A percentile compares a stretch with the other conserved stretches of the same genome.
Evolutionary conservation across 495 filamentous ascomycete species (phyloP).

Genomic region (Parmelia sp.): DNA sequence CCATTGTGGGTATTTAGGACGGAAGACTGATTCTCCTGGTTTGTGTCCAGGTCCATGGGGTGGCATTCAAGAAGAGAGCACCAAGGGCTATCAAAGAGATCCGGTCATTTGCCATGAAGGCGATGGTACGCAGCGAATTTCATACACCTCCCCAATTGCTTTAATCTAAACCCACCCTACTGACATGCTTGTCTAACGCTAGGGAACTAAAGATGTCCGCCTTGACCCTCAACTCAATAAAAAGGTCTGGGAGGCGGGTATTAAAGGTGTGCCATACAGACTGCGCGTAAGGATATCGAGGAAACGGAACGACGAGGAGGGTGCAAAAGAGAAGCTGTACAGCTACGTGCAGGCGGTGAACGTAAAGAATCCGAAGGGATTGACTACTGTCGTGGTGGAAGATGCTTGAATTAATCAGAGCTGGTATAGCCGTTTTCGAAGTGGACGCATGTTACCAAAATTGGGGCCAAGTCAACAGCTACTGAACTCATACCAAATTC

Average conservation of each 20-base stretch:
- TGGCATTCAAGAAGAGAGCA: slow-evolving; percentile 99
- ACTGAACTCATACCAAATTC: too few species aligned
- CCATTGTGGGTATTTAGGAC: slow-evolving; percentile 48
- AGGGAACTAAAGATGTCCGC: slow-evolving; percentile 97
- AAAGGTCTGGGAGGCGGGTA: slow-evolving; percentile 99
- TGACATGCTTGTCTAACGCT: slow-evolving; percentile 14
- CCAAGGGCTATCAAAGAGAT: slow-evolving; percentile 99
- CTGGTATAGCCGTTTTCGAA: neutral
- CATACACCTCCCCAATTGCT: neutral
- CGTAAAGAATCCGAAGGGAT: slow-evolving; percentile 97
- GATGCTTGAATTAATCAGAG: slow-evolving; percentile 34
- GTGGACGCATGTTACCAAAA: neutral
- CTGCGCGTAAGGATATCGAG: slow-evolving; percentile 96
- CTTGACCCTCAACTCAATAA: slow-evolving; percentile 98
- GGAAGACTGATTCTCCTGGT: slow-evolving; percentile 49
- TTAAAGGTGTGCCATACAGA: slow-evolving; percentile 97
- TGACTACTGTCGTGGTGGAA: slow-evolving; percentile 75
- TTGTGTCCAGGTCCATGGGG: slow-evolving; percentile 74
- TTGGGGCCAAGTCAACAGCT: neutral
- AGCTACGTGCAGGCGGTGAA: slow-evolving; percentile 98
- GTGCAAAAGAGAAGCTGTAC: slow-evolving; percentile 96
- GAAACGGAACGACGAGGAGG: slow-evolving; percentile 99
- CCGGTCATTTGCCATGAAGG: slow-evolving; percentile 77
- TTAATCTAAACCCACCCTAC: neutral
- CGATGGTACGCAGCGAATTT: slow-evolving; percentile 70